Evolutionary conservation across 805 yeast genomes (phyloP), one percentile per base, ranked within the genome.

Genomic region (Wickerhamia fluorescens): DNA sequence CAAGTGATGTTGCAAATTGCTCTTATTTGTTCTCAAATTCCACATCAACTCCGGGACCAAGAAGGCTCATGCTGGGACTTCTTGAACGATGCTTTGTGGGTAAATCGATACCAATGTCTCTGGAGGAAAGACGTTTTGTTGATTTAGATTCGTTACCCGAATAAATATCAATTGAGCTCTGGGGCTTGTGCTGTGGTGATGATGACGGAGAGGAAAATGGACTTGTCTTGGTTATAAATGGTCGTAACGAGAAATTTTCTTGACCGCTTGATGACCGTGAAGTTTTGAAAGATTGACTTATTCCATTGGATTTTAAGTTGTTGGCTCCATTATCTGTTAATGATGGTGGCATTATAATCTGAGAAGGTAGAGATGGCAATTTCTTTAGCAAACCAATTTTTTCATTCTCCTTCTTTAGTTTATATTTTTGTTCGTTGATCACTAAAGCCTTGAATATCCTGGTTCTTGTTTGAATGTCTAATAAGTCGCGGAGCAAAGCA

Each of bases 171-270:
- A 34, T 24, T 16, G 43, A 41, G 12, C 26, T 31, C 26, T 37
- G 34, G 8, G 47, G 45, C 4, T 49, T 38, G 19, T 48, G 55
- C 9, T 47, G 45, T 0, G 70, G 69, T 1, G 70, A 62, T 1
- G 45, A 38, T 11, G 44, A 36, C 1, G 69, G 70, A 1, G 66
- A 56, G 1, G 67, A 61, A 13, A 46, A 37, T 3, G 70, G 70
- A 1, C 68, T 61, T 1, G 50, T 38, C 12, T 53, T 55, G 1
- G 70, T 64, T 29, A 60, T 47, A 35, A 64, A 64, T 3, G 69
- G 69, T 25, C 70, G 42, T 30, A 61, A 49, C 3, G 62, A 38
- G 35, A 64, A 62, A 24, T 42, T 53, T 4, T 56, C 68, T 18
- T n/a, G n/a, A n/a, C 41, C 42, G 20, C 35, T 41, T 4, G 39